These are phyloP conservation scores for Botrytis galanthina DNA, from an alignment of 2,329 filamentous ascomycete genomes.

Conservation along the genomic window DNA sequence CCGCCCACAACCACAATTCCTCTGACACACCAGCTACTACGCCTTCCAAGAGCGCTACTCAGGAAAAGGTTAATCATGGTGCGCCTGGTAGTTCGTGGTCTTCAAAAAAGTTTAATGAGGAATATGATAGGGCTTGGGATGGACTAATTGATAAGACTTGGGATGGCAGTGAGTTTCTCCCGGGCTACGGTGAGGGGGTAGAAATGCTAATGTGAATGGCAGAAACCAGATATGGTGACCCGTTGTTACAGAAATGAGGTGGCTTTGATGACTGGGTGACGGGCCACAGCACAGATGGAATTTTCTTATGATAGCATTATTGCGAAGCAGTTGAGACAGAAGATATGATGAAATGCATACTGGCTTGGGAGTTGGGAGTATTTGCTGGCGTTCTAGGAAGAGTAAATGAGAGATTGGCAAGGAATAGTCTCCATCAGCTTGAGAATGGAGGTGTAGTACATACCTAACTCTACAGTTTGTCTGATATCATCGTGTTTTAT, in stretches of 20 bases:
- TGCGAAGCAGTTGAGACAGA: background rate
- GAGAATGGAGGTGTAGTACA: background rate
- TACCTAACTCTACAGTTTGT: background rate
- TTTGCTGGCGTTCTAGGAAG: conserved; percentile 9
- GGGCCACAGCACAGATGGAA: background rate
- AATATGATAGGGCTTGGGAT: conserved; percentile 50
- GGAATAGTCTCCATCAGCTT: background rate
- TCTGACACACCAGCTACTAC: conserved; percentile 10
- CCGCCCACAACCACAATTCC: background rate
- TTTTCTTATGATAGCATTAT: background rate
- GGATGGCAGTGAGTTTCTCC: conserved; percentile 42
- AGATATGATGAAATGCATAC: conserved; percentile 2
- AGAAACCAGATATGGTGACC: conserved; percentile 19
- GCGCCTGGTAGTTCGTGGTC: conserved; percentile 52
- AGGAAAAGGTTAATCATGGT: conserved; percentile 33
- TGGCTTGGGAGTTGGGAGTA: background rate
- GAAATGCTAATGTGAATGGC: conserved; percentile 1
- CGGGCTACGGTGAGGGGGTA: background rate
- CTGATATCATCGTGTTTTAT: background rate
- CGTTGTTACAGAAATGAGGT: background rate
- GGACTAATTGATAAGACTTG: conserved; percentile 52
- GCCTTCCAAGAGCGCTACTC: conserved; percentile 16
- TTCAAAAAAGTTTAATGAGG: conserved; percentile 56
- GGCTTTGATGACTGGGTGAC: background rate
- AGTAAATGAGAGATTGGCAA: background rate